Evolutionary conservation across 257 asterid species (phyloP), one percentile per base, ranked within the genome.

Genomic region (Dorcoceras hygrometricum): DNA sequence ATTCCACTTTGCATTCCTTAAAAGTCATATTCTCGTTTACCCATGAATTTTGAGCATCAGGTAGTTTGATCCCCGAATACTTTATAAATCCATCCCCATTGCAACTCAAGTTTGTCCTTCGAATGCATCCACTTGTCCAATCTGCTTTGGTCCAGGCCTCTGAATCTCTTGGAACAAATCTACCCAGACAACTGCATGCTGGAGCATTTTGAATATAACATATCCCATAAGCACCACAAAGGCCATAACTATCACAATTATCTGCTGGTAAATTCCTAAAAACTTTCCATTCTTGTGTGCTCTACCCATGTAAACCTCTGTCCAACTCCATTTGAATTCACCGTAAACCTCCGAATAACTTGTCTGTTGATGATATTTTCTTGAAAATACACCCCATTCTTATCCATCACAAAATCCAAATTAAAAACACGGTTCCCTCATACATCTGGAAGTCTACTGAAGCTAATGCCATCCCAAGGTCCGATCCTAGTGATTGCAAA

Each of bases 381-480:
- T 50, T 27, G 5, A 39, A 59, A 39, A 39, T 39, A 39, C 50
- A 39, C 50, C 50, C 18, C 23, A 39, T 59, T 27, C 56, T 63
- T 1, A 66, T 77, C 60, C 31, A 39, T 70, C 50, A 67, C 69
- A 8, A 75, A 26, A 20, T 63, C 64, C 53, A 57, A 26, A 6
- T 6, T 25, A 25, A 56, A 72, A 0, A 53, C 20, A 4, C 70
- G 53, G 11, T 51, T 57, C 20, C 23, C 24, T 9, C 57, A 24
- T 26, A 71, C 19, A 6, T 63, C 32, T 2, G 73, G 50, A 25
- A 71, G 43, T 0, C 84, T 81, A 12, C 78, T 75, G 46, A 73
- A 79, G n/a, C 63, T 67, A 2, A 23, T 23, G 4, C 77, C 84
- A 67, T 69, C 66, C 84, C 84, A 76, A 2, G 81, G 75, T 8